Evolutionary conservation across 495 filamentous ascomycete species (phyloP), one percentile per base, ranked within the genome.

Genomic region (Geoglossum glabrum): DNA sequence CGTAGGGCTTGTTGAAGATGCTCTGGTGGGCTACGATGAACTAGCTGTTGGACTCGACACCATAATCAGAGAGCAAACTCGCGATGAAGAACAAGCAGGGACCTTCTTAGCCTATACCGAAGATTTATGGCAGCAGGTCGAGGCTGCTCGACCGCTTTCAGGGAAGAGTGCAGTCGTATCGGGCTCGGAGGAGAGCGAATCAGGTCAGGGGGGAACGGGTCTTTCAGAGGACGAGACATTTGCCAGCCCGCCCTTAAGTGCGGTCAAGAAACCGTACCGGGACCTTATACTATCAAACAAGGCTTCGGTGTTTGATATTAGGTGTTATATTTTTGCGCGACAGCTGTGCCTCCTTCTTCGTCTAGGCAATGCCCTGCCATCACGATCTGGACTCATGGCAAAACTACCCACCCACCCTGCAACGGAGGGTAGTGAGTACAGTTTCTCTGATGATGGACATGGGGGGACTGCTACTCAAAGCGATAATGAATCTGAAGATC

Each of bases 221-320:
- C 8, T 34, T 11, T 33, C 47, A 21, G 34, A 54, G 28, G 23
- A 50, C 17, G 49, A 80, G 62, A 60, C 17, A 57, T 61, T 59
- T 62, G 67, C 54, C 69, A 67, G 40, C 71, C 67, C 78, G 58
- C 84, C 88, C 26, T 76, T 95, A 45, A 81, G 79, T 63, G 76
- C 85, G 1, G 74, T 71, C 43, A 86, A 79, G 67, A 93, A 95
- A 65, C 73, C 84, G 1, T 97, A 96, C 65, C 81, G 93, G 43
- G 89, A 94, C 57, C 78, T 94, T 61, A 97, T 99, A 51, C 72
- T 97, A 45, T 82, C 86, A n/a, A 97, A 88, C 69, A 84, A 93
- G 61, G 93, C 97, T 30, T 97, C 92, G n/a, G 74, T 93, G 13
- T 97, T 96, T 63, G 92, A 99, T 67, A 97, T 99, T 68, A 79